Conservation (phyloP, 139 green algal species). For the Eudorina sp. region DNA sequence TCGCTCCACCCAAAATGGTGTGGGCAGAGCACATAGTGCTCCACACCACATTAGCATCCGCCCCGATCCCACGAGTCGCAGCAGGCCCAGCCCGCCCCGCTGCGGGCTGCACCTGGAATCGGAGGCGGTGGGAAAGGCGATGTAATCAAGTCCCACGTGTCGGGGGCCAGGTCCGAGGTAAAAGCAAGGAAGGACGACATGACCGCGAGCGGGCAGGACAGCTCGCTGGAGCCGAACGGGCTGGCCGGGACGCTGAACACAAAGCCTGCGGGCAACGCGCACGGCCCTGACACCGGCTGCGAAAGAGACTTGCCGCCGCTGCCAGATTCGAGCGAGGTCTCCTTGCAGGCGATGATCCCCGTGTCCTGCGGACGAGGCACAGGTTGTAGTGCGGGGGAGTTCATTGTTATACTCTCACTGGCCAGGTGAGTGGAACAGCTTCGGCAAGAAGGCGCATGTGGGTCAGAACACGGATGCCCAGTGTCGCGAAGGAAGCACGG, state of each 20-base stretch:
- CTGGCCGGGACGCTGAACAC: neutral
- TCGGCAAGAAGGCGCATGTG: too few relatives aligned
- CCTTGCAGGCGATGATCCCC: conserved; percentile 9
- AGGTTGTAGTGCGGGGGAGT: too few relatives aligned
- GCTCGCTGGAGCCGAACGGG: neutral
- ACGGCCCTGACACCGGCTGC: neutral
- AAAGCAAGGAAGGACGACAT: conserved; percentile 45
- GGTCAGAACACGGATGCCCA: too few relatives aligned
- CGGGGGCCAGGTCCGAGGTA: neutral
- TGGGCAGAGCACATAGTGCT: too few relatives aligned
- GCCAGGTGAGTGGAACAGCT: too few relatives aligned
- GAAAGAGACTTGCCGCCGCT: neutral
- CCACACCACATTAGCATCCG: too few relatives aligned
- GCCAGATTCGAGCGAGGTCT: neutral
- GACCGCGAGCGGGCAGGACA: conserved; percentile 13
- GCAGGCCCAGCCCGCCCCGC: too few relatives aligned
- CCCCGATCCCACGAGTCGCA: too few relatives aligned
- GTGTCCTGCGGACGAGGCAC: conserved; percentile 14
- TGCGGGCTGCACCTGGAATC: conserved; percentile 28
- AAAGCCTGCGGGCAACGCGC: neutral
- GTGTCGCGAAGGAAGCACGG: too few relatives aligned
- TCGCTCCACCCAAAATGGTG: too few relatives aligned
- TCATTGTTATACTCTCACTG: too few relatives aligned
- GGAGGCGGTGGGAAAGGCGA: conserved; percentile 36
- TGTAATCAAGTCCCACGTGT: conserved; percentile 21